phyloP scores from a whole-genome alignment of 2,329 filamentous ascomycete genomes.

The Triangularia verruculosa region DNA sequence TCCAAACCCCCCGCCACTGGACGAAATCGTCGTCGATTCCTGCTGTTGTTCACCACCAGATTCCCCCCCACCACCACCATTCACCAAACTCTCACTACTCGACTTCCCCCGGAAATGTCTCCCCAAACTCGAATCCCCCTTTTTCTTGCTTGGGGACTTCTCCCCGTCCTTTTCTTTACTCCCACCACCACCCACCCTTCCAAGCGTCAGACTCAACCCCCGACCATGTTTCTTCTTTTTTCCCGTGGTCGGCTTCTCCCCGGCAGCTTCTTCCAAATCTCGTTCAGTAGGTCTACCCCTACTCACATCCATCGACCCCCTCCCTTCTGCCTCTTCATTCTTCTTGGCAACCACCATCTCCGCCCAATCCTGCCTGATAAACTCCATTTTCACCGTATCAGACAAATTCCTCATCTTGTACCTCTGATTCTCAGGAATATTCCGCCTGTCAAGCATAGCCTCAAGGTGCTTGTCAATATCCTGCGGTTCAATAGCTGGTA shows the following conservation, averaged over 20 bases:
- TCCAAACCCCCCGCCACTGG: constrained; percentile 19
- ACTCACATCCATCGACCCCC: constrained; percentile 30
- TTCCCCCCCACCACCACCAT: constrained; percentile 42
- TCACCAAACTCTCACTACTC: constrained; percentile 66
- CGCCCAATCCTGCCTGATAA: constrained; percentile 84
- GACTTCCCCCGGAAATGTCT: constrained; percentile 65
- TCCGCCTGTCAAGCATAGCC: constrained; percentile 73
- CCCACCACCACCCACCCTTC: constrained; percentile 47
- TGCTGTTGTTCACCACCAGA: constrained; percentile 38
- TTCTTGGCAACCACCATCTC: constrained; percentile 57
- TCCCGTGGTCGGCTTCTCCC: constrained; percentile 9
- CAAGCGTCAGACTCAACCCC: constrained; percentile 77
- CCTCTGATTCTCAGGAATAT: constrained; percentile 89
- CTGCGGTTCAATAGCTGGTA: constrained; percentile 45
- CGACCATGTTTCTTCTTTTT: constrained; percentile 58
- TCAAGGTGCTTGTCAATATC: constrained; percentile 58
- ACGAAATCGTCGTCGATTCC: constrained; percentile 48
- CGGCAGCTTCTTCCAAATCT: constrained; percentile 35
- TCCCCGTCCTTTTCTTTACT: too few species aligned
- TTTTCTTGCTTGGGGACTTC: constrained; percentile 63
- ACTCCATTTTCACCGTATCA: constrained; percentile 89
- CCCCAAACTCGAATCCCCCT: constrained; percentile 59
- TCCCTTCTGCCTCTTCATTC: constrained; percentile 39
- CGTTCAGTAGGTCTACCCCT: constrained; percentile 37
- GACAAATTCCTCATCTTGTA: constrained; percentile 92